Base-by-base conservation (phyloP, 225 moss, liverwort and hornwort species). In the Bryum argenteum region DNA sequence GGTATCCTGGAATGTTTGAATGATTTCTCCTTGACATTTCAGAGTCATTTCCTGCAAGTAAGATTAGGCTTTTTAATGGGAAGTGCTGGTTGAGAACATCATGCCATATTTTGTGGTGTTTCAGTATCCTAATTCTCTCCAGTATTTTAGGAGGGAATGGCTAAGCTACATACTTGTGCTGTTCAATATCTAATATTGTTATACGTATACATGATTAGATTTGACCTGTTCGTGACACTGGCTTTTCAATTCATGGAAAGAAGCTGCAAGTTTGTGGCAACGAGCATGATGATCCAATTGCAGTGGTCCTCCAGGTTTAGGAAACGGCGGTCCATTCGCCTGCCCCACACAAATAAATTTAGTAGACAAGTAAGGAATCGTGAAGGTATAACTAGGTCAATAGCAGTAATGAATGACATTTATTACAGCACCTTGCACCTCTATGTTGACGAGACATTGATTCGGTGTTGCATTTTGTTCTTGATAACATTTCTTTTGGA, bases 251-350 rank as follows among this genome's bases (percentile, higher is more conserved):
- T 84, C 81, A 53, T 87, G 87, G 71, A 78, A 87, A 47, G 87
- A 87, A 70, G 87, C 84, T 73, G 79, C 87, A 72, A 87, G 78
- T 67, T 77, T 87, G 71, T 87, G 76, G 68, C 87, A 87, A 62
- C 84, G 87, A 56, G 79, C 65, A 61, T 84, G 79, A 58, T 87
- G 87, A 65, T 87, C 87, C 63, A 87, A 74, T 57, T 87, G 84
- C 26, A 87, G 57, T 59, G 81, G 81, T 17, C 87, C 87, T 84
- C 84, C 81, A 55, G 47, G 84, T 60, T 77, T 89, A 5, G 81
- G 67, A 77, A 83, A 85, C 58, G 85, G 81, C 0, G 85, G 81
- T 81, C 88, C 88, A 54, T 43, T 83, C 4, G 66, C 75, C 83
- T 88, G 14, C 28, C 12, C 20, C 1, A 43, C 43, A 38, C 7